Evolutionary conservation across 2,329 filamentous ascomycete genomes (phyloP).

Genomic region (Fusarium sp.): DNA sequence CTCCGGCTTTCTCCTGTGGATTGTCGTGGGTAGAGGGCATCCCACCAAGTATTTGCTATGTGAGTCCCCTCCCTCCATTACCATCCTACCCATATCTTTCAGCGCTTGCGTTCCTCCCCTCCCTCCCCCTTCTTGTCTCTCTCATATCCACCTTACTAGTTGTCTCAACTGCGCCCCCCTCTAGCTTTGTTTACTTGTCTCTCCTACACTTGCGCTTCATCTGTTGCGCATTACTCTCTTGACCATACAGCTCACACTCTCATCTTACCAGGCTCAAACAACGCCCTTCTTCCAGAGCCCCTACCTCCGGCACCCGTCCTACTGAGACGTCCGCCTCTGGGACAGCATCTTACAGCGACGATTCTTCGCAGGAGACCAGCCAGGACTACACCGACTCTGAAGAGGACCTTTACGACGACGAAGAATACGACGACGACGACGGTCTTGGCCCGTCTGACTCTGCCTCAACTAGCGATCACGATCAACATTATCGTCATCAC

Average conservation of each 20-base stretch:
- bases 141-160: constrained; percentile 18
- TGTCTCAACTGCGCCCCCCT: constrained; percentile 32
- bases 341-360: constrained; percentile 51
- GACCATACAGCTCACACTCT: constrained; percentile 34
- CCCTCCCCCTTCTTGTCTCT: constrained; percentile 28
- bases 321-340: constrained; percentile 45
- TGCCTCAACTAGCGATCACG: constrained; percentile 54
- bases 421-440: constrained; percentile 52
- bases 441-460: constrained; percentile 68
- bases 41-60: constrained; percentile 52
- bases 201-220: constrained; percentile 13
- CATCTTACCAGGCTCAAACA: constrained; percentile 40
- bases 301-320: constrained; percentile 34
- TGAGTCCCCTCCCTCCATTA: constrained; percentile 48
- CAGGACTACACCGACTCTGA: constrained; percentile 42
- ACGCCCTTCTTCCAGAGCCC: constrained; percentile 40
- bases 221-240: background rate
- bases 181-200: constrained; percentile 32
- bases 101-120: constrained; percentile 19
- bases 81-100: constrained; percentile 28
- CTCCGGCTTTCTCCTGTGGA: constrained; percentile 57
- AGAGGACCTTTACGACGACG: constrained; percentile 51
- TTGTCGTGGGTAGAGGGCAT: constrained; percentile 58
- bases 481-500: constrained; percentile 44
- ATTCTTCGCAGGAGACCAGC: constrained; percentile 47